These are phyloP conservation scores for Starmerella lactis-condensi DNA, from an alignment of 805 yeast species.

Conservation along the genomic window DNA sequence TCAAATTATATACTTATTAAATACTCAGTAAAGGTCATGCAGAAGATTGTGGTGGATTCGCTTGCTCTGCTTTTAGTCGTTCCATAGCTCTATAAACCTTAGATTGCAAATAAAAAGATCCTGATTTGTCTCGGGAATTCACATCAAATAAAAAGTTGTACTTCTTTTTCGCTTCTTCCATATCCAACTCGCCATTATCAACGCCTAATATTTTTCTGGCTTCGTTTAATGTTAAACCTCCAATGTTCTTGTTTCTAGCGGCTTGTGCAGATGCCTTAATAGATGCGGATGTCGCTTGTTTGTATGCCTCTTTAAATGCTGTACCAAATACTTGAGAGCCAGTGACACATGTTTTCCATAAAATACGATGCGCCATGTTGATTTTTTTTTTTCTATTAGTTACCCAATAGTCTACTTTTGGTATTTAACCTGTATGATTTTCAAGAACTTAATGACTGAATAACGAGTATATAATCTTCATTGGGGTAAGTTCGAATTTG, in stretches of 20 bases:
- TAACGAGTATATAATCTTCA: too few species aligned
- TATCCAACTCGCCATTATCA: slow-evolving; percentile 35
- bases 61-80: slow-evolving; percentile 61
- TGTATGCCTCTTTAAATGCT: slow-evolving; percentile 93
- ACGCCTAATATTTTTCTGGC: slow-evolving; percentile 79
- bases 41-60: too few species aligned
- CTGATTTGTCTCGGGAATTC: slow-evolving; percentile 88
- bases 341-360: slow-evolving; percentile 76
- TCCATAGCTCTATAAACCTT: slow-evolving; percentile 92
- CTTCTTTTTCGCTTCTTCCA: slow-evolving; percentile 41
- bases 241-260: slow-evolving; percentile 28
- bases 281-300: slow-evolving; percentile 87
- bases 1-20: too few species aligned
- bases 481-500: too few species aligned
- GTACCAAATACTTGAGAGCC: slow-evolving; percentile 92
- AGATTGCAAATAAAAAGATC: slow-evolving; percentile 80
- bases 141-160: slow-evolving; percentile 71
- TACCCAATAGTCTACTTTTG: too few species aligned
- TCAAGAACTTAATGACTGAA: too few species aligned
- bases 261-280: slow-evolving; percentile 41
- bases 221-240: slow-evolving; percentile 74
- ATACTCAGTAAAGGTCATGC: too few species aligned
- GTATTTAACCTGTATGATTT: too few species aligned
- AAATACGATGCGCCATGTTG: slow-evolving; percentile 66
- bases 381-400: too few species aligned